phyloP scores from a whole-genome alignment of 768 basidiomycete genomes.

The Kwoniella europaea region DNA sequence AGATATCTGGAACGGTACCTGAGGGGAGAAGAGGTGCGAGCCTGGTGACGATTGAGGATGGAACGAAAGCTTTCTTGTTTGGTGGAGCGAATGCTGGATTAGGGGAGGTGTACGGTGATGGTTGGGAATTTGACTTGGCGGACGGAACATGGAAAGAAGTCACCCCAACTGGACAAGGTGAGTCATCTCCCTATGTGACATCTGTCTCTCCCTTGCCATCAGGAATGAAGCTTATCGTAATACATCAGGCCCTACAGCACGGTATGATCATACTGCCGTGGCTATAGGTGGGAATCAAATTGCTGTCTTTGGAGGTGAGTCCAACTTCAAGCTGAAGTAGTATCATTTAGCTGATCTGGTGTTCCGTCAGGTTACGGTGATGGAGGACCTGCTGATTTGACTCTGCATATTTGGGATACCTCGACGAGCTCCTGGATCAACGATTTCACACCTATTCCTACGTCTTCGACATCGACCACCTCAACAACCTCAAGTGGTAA shows the following conservation, averaged over 20 bases:
- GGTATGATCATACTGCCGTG: conserved; percentile 77
- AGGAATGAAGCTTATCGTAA: conserved; percentile 55
- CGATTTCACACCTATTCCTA: conserved; percentile 11
- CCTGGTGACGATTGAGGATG: conserved; percentile 44
- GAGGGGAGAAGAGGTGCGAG: conserved; percentile 42
- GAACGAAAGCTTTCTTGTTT: conserved; percentile 71
- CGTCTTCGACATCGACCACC: neutral
- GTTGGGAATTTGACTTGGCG: conserved; percentile 48
- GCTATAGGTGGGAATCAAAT: conserved; percentile 65
- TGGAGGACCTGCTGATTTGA: conserved; percentile 65
- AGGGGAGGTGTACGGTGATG: conserved; percentile 51
- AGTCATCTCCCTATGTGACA: conserved; percentile 51
- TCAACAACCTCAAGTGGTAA: conserved; percentile 18
- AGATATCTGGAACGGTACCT: conserved; percentile 63
- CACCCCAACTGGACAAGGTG: conserved; percentile 62
- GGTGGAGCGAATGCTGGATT: conserved; percentile 72
- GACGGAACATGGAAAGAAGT: conserved; percentile 69
- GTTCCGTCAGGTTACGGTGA: conserved; percentile 62
- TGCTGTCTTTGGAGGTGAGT: conserved; percentile 65
- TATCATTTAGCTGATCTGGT: neutral
- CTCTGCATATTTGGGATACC: conserved; percentile 59
- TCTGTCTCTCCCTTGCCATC: conserved; percentile 55
- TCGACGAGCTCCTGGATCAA: conserved; percentile 31
- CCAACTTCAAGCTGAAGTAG: conserved; percentile 54
- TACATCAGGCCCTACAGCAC: conserved; percentile 63